Base-by-base conservation (phyloP, 495 filamentous ascomycete genomes). In the Penicillium maclennaniae region DNA sequence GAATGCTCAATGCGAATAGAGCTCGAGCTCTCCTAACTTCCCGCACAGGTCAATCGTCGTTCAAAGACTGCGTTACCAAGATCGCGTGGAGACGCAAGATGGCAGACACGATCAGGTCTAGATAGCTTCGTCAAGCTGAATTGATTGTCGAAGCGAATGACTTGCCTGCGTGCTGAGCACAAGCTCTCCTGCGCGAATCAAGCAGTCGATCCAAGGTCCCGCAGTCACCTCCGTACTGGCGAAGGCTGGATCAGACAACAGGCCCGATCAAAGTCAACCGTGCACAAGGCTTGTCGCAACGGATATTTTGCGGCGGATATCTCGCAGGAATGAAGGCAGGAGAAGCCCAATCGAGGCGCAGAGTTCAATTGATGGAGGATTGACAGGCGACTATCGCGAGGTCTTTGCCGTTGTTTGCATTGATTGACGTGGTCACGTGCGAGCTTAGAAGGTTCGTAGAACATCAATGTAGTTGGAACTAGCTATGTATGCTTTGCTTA, bases 371-470 rank as follows among this genome's bases (percentile, higher is more conserved):
- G 47, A 26, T 8, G 27, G 20, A 12, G 15, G 41, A 43, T 38
- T 42, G 34, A 39, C 25, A 39, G 25, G 47, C 50, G 49, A 46
- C 26, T 16, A 46, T 50, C 37, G 45, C 38, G 49, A 27, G 34
- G 46, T 25, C 48, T 54, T 49, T 25, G 52, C 40, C 28, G 44
- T 42, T 53, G 55, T 60, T 60, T 60, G 58, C 58, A 53, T 19
- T 42, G 53, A 53, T 53, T 56, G 53, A 19, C 15, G 3, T 25
- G 48, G 43, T 62, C 59, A 62, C 55, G 59, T 62, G 59, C n/a
- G 31, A 34, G 31, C 31, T 34, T 34, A 12, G 15, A 12, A 2
- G 10, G 9, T 34, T 23, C 23, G 23, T 23, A 23, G 23, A 12
- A 14, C 9, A 34, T 34, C 31, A 4, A 12, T 4, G 9, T 34